Evolutionary conservation across 2,329 filamentous ascomycete species (phyloP).

Genomic region (Aquanectria penicillioides): DNA sequence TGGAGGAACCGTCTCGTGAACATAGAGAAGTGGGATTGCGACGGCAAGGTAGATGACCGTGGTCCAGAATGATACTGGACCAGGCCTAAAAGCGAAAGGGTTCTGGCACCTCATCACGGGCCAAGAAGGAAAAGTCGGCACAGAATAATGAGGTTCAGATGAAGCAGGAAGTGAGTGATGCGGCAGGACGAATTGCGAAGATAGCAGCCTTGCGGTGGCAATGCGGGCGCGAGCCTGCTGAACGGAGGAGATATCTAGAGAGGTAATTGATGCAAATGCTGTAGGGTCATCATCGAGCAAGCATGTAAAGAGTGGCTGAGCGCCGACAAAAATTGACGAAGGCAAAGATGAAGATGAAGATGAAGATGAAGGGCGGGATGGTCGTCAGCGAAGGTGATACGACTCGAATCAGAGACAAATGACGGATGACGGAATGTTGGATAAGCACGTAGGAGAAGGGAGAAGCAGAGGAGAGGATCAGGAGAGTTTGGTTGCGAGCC

Average conservation of each 20-base stretch:
- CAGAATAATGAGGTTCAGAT: background rate
- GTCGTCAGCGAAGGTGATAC: too few relatives aligned
- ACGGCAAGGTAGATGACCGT: slow-evolving; percentile 81
- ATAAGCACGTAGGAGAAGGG: slow-evolving; percentile 24
- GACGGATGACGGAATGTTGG: slow-evolving; percentile 12
- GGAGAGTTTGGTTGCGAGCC: background rate
- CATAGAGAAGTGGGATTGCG: slow-evolving; percentile 74
- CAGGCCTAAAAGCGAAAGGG: slow-evolving; percentile 80
- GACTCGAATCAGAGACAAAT: too few relatives aligned
- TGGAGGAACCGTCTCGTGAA: slow-evolving; percentile 80
- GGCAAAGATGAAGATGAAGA: background rate
- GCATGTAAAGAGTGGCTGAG: background rate
- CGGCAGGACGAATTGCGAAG: background rate
- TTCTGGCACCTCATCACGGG: slow-evolving; percentile 52
- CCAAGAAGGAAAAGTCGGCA: background rate
- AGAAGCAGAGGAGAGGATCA: slow-evolving; percentile 8
- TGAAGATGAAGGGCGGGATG: slow-evolving; percentile 11
- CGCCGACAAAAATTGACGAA: background rate
- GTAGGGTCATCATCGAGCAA: slow-evolving; percentile 12
- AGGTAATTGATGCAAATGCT: slow-evolving; percentile 4
- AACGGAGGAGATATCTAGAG: slow-evolving; percentile 14
- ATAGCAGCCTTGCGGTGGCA: background rate
- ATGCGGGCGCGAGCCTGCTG: background rate
- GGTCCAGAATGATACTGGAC: slow-evolving; percentile 84
- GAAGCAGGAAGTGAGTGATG: background rate